Conservation (phyloP, 2,329 filamentous ascomycete genomes). For the Myotisia sp. region DNA sequence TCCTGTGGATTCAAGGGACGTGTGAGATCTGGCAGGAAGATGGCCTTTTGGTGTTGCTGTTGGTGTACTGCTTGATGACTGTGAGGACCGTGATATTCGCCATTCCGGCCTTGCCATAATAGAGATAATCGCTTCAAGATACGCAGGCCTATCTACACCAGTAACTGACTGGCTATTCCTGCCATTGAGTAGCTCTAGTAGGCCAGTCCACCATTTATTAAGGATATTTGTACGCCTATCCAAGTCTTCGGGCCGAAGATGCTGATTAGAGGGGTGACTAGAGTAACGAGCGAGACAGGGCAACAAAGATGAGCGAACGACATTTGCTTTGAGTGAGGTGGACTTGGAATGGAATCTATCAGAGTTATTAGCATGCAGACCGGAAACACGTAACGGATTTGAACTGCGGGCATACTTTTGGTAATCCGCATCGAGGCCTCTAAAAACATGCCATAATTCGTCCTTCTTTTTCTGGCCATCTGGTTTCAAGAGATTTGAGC, state of each 20-base stretch:
- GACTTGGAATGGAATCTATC: conserved; percentile 56
- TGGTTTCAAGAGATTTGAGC: conserved; percentile 9
- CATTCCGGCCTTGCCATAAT: conserved; percentile 86
- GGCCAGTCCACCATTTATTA: conserved; percentile 78
- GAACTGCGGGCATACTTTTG: conserved; percentile 39
- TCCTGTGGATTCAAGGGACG: conserved; percentile 45
- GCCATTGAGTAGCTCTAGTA: conserved; percentile 69
- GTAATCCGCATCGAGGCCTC: conserved; percentile 53
- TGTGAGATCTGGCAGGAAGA: conserved; percentile 36
- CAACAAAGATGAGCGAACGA: conserved; percentile 57
- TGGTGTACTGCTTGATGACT: conserved; percentile 32
- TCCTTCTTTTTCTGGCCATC: conserved; percentile 46
- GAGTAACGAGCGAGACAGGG: conserved; percentile 63
- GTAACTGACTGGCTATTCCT: conserved; percentile 62
- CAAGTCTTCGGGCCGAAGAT: conserved; percentile 60
- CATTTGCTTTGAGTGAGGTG: conserved; percentile 57
- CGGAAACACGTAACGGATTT: conserved; percentile 6
- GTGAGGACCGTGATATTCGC: conserved; percentile 54
- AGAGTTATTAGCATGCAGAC: conserved; percentile 6
- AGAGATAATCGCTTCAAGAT: conserved; percentile 63
- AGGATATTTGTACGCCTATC: conserved; percentile 66
- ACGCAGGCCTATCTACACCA: conserved; percentile 65
- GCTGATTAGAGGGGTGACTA: conserved; percentile 50
- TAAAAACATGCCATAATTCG: conserved; percentile 55
- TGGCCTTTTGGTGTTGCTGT: conserved; percentile 22